Conservation (phyloP, 331 rosid species). For the Rosa hybrid region DNA sequence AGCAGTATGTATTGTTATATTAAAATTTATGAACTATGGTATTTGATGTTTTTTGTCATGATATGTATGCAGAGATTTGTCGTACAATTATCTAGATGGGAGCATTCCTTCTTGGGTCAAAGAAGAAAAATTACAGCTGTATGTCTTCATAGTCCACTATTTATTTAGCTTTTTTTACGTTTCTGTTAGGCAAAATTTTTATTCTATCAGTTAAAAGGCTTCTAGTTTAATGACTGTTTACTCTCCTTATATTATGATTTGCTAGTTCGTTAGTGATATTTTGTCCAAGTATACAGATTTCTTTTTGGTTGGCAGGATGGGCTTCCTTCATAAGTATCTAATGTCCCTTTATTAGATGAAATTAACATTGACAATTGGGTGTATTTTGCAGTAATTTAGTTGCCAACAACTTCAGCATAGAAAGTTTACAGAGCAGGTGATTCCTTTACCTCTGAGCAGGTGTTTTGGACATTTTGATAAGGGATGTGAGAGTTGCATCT, state of each 20-base stretch:
- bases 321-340: neutral
- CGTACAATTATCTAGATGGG: slow-evolving; percentile 71
- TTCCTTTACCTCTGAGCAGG: neutral
- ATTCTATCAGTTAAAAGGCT: neutral
- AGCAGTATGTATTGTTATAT: neutral
- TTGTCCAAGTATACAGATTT: neutral
- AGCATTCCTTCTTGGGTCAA: slow-evolving; percentile 75
- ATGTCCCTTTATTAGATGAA: neutral
- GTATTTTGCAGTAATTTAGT: slow-evolving; percentile 68
- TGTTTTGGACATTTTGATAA: neutral
- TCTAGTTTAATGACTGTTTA: neutral
- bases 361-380: slow-evolving; percentile 22
- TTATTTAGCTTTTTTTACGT: neutral
- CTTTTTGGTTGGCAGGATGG: neutral
- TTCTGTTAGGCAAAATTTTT: neutral
- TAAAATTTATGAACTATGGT: neutral
- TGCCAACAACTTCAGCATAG: slow-evolving; percentile 67
- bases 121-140: slow-evolving; percentile 49
- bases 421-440: slow-evolving; percentile 57
- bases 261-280: neutral
- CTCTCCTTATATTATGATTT: neutral
- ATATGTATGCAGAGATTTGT: slow-evolving; percentile 65
- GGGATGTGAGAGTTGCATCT: slow-evolving; percentile 4
- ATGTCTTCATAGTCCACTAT: slow-evolving; percentile 20
- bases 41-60: slow-evolving; percentile 14